Percentiles rank a stretch among this genome's conserved stretches.
These are phyloP conservation scores for Fusarium pseudoanthophilum DNA, from an alignment of 2,329 filamentous ascomycete species.

Conservation along the genomic window DNA sequence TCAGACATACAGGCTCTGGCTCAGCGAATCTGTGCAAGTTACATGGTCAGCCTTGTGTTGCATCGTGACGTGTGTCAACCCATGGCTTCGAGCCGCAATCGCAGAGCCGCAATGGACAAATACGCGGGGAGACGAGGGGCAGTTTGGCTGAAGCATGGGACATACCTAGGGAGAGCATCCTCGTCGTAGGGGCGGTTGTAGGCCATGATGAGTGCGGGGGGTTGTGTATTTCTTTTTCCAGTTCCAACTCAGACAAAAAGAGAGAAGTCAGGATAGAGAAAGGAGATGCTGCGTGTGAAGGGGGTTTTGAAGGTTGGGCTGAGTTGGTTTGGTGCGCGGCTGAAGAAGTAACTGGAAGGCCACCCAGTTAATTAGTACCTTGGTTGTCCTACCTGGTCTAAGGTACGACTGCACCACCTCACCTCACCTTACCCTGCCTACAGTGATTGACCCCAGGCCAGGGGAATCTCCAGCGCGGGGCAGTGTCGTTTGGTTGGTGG, in stretches of 20 bases:
- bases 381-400: neutral
- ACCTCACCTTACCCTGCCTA: neutral
- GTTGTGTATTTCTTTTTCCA: neutral
- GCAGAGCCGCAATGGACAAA: constrained; percentile 34
- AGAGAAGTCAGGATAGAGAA: neutral
- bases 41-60: constrained; percentile 41
- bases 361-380: constrained; percentile 8
- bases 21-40: constrained; percentile 71
- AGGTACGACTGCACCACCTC: neutral
- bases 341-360: constrained; percentile 28
- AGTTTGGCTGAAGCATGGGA: constrained; percentile 2
- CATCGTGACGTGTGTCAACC: constrained; percentile 12
- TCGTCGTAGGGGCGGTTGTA: constrained; percentile 95
- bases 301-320: constrained; percentile 33
- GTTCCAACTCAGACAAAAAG: neutral
- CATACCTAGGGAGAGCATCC: constrained; percentile 88
- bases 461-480: constrained; percentile 29
- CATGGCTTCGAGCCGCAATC: constrained; percentile 17
- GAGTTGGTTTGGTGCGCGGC: constrained; percentile 33
- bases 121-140: constrained; percentile 36
- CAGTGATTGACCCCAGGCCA: constrained; percentile 16
- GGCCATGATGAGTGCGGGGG: constrained; percentile 70
- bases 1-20: constrained; percentile 70
- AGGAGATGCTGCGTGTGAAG: constrained; percentile 2
- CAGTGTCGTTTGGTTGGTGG: constrained; percentile 38